Percentiles rank a stretch among this genome's conserved stretches.
phyloP scores from a whole-genome alignment of 441 rosid species.

The Arabidopsis lyrata region DNA sequence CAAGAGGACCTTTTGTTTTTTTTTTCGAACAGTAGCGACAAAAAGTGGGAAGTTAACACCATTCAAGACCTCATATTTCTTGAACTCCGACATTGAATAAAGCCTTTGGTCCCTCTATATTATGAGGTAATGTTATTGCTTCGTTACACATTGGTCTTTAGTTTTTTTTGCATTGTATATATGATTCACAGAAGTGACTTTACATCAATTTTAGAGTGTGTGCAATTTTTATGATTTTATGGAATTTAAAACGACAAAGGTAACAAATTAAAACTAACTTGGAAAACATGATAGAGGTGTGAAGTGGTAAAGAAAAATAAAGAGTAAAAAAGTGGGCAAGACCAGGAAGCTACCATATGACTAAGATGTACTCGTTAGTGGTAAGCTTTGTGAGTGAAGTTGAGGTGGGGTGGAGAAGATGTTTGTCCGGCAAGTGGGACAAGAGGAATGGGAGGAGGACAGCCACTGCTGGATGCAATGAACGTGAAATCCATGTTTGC shows the following conservation, averaged over 20 bases:
- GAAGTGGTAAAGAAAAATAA: background rate
- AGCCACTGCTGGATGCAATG: slow-evolving; percentile 70
- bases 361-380: slow-evolving; percentile 10
- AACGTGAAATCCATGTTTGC: slow-evolving; percentile 79
- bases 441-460: slow-evolving; percentile 55
- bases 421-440: slow-evolving; percentile 78
- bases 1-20: too few relatives aligned
- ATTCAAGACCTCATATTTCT: slow-evolving; percentile 17
- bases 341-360: slow-evolving; percentile 27
- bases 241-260: slow-evolving; percentile 5
- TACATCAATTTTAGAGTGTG: background rate
- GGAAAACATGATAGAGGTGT: slow-evolving; percentile 21
- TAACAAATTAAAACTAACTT: slow-evolving; percentile 7
- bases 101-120: slow-evolving; percentile 15
- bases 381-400: background rate
- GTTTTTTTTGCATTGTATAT: background rate
- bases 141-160: background rate
- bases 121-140: slow-evolving; percentile 23
- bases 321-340: background rate
- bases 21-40: too few relatives aligned
- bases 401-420: slow-evolving; percentile 46
- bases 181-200: background rate
- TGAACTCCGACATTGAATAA: slow-evolving; percentile 6
- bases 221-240: slow-evolving; percentile 8
- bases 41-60: slow-evolving; percentile 1